Base-by-base conservation (phyloP, 768 basidiomycete genomes). In the Lactarius deliciosus region DNA sequence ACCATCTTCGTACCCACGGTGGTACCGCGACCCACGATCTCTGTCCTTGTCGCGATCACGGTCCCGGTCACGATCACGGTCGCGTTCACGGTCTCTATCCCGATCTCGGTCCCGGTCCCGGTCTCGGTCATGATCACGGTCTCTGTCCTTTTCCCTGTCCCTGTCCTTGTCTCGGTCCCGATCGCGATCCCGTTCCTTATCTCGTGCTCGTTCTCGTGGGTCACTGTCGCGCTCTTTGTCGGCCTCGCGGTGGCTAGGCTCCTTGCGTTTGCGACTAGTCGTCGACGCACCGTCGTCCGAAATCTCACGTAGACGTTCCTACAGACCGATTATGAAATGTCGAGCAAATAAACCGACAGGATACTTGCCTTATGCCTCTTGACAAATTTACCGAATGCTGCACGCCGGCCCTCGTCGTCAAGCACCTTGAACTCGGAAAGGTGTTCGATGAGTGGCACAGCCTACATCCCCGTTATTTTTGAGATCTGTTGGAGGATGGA, bases 391-490 rank as follows among this genome's bases (percentile, higher is more conserved):
- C 84, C 77, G 75, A 94, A 98, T 1, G 96, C 95, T 5, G 84
- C 81, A 36, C 86, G 86, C 54, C 94, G 80, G 20, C 85, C 83
- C n/a, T 95, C 94, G 57, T 94, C 92, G 56, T 94, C 90, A 18
- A 98, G 77, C 20, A 89, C 94, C 71, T 88, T 89, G 77, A 84
- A 99, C 76, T 98, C 96, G 0, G 88, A 83, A 47, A 98, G 81
- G 59, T 94, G 81, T 75, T 93, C 83, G 61, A 98, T 92, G 18
- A 88, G 76, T 1, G 93, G 86, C 5, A 93, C 74, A 64, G 84
- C 84, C 90, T 96, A 64, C 13, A 60, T 47, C 60, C 45, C n/a
- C 38, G 41, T 68, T 25, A 72, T 69, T 40, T 34, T 60, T 41
- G 57, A 5, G 61, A 59, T 34, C 63, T 54, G 34, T 67, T 16